Conservation (phyloP, 331 rosid genomes). For the Malus hybrid region DNA sequence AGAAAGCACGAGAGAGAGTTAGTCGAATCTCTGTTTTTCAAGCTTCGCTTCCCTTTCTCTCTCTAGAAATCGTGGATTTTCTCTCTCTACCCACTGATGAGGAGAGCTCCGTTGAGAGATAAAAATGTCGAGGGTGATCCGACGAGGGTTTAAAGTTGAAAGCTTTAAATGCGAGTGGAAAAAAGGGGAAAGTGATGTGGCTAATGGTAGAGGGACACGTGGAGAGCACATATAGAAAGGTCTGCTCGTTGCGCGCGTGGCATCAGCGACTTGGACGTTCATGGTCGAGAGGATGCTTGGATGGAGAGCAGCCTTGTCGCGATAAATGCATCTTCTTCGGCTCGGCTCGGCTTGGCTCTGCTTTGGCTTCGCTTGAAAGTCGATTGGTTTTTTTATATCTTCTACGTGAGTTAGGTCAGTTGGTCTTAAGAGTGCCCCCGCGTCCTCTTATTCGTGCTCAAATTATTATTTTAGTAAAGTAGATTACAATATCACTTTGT, state of each 20-base stretch:
- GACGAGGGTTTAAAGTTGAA: constrained; percentile 23
- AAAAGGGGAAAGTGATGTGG: not conserved
- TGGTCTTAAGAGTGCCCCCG: too few relatives aligned
- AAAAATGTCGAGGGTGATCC: constrained; percentile 40
- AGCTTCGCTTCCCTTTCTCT: constrained; percentile 12
- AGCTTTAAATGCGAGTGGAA: not conserved
- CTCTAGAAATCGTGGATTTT: constrained; percentile 12
- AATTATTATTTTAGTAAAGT: too few relatives aligned
- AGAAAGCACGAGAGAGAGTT: constrained; percentile 1
- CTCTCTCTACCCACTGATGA: constrained; percentile 28
- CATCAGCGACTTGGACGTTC: constrained; percentile 37
- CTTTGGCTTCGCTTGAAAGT: not conserved
- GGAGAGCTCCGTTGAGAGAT: constrained; percentile 22
- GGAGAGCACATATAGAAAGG: constrained; percentile 13
- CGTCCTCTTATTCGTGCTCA: too few relatives aligned
- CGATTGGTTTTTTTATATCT: too few relatives aligned
- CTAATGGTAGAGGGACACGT: constrained; percentile 27
- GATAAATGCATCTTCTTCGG: not conserved
- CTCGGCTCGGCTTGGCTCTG: constrained; percentile 12
- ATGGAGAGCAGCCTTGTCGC: constrained; percentile 14
- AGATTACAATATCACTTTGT: too few relatives aligned
- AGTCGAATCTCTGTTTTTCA: not conserved
- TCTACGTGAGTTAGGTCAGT: too few relatives aligned
- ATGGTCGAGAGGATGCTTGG: constrained; percentile 29
- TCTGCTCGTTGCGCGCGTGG: not conserved